Evolutionary conservation across 2,329 filamentous ascomycete species (phyloP).

Genomic region (Fusarium abutilonis): DNA sequence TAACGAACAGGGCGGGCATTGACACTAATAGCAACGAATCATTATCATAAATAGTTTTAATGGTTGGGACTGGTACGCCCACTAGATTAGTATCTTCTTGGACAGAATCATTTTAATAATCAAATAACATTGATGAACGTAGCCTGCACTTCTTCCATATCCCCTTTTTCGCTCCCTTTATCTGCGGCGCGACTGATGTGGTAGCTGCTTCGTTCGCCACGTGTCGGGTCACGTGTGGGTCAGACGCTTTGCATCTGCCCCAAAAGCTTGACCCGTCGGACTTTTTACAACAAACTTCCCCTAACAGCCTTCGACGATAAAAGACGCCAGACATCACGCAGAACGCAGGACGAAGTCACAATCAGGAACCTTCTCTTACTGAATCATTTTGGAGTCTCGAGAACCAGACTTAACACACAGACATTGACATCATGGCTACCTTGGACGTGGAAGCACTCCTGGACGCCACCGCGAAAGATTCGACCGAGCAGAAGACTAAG

Average conservation of each 20-base stretch:
- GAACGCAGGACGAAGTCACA: constrained; percentile 8
- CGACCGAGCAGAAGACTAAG: constrained; percentile 60
- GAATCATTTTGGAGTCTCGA: constrained; percentile 13
- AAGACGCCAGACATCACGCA: constrained; percentile 25
- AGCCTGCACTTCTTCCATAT: not conserved
- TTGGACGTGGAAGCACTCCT: constrained; percentile 89
- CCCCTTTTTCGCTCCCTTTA: not conserved
- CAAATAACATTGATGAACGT: constrained; percentile 6
- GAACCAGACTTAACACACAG: constrained; percentile 30
- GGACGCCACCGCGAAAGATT: constrained; percentile 79
- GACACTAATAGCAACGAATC: constrained; percentile 39
- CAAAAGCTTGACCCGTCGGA: constrained; percentile 38
- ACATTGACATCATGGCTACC: constrained; percentile 57
- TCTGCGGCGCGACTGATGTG: constrained; percentile 10
- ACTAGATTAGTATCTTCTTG: constrained; percentile 30
- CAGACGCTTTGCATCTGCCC: constrained; percentile 14
- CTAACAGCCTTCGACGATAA: constrained; percentile 18
- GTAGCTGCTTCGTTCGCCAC: constrained; percentile 25
- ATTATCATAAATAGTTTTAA: constrained; percentile 41
- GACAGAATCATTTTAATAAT: constrained; percentile 40
- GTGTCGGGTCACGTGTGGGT: constrained; percentile 38
- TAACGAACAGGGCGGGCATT: constrained; percentile 43
- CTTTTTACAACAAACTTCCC: constrained; percentile 36
- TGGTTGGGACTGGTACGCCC: constrained; percentile 39
- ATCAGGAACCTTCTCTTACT: constrained; percentile 5